Evolutionary conservation across 108 stramenopile genomes (phyloP).

Genomic region (Mediolabrus comicus): DNA sequence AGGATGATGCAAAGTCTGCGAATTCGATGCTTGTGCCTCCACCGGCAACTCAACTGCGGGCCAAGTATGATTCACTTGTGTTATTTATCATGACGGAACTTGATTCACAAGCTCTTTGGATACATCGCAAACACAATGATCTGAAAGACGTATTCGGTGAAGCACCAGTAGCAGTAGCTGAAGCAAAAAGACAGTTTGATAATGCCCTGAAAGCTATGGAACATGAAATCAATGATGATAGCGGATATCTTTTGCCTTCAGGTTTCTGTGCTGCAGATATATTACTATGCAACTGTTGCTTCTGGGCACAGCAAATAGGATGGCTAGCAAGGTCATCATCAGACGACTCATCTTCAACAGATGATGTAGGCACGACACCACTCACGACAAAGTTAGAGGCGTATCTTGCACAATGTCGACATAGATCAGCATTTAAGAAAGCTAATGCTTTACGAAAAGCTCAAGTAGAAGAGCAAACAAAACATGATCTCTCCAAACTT

Average conservation of each 20-base stretch:
- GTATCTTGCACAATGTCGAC: constrained; percentile 49
- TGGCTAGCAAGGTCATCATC: constrained; percentile 51
- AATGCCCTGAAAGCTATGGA: constrained; percentile 28
- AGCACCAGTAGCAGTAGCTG: constrained; percentile 59
- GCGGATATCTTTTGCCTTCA: constrained; percentile 49
- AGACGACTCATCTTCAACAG: neutral
- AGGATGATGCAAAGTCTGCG: neutral
- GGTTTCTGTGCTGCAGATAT: constrained; percentile 77
- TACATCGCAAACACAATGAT: constrained; percentile 69
- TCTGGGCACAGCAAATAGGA: constrained; percentile 69
- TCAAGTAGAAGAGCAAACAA: constrained; percentile 3
- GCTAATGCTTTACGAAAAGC: constrained; percentile 33
- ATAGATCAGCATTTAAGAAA: constrained; percentile 41
- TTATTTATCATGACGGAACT: constrained; percentile 62
- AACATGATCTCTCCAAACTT: constrained; percentile 19
- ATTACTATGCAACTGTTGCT: constrained; percentile 68
- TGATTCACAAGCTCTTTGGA: constrained; percentile 77
- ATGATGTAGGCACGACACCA: neutral
- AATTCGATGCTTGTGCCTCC: constrained; percentile 51
- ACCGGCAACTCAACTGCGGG: constrained; percentile 57
- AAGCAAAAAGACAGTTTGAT: constrained; percentile 65
- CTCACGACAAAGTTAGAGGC: constrained; percentile 13
- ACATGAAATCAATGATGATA: constrained; percentile 36
- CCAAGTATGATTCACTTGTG: constrained; percentile 65
- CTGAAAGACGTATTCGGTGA: constrained; percentile 57